Evolutionary conservation across 805 yeast species (phyloP), one percentile per base, ranked within the genome.

Genomic region (Priceomyces carsonii): DNA sequence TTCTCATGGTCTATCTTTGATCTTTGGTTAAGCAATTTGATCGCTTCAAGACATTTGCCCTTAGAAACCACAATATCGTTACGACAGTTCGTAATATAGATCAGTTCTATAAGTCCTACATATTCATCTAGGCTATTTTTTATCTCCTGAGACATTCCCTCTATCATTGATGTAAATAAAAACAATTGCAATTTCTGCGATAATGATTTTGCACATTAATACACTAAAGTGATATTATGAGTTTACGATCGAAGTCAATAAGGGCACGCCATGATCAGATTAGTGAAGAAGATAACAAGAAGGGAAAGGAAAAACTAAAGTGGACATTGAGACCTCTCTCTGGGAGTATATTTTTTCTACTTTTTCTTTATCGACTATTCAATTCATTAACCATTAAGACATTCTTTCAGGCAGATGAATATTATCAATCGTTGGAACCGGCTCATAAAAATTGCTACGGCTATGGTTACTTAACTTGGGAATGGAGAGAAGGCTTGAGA

Each of bases 391-490:
- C 80, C 1, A 75, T 78, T 4, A 55, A 55, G 36, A 88, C 98
- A 0, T 93, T 79, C 54, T 93, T 93, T 62, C 99, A 93, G 57
- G 91, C 99, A 0, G 99, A 93, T 58, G 99, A 93, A 59, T 93
- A 73, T 61, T 93, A 82, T 80, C 99, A 93, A 60, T 71, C 90
- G 0, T 63, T 93, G 33, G 99, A 93, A 51, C 96, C 96, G 0
- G 99, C 98, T 0, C 96, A 89, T 57, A 38, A 51, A 3, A 63
- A 71, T 23, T 82, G 83, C 0, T 88, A 71, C 55, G 90, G 93
- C 2, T 82, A 81, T 43, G 99, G 99, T 0, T 77, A 78, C 47
- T 54, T 79, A 23, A 88, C 98, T 0, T 93, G 99, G 99, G 99
- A 93, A 60, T 93, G 99, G 99, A 55, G 62, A 16, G 66, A 71